These are phyloP conservation scores for Celoporthe dispersa DNA, from an alignment of 2,329 filamentous ascomycete species.

Conservation along the genomic window DNA sequence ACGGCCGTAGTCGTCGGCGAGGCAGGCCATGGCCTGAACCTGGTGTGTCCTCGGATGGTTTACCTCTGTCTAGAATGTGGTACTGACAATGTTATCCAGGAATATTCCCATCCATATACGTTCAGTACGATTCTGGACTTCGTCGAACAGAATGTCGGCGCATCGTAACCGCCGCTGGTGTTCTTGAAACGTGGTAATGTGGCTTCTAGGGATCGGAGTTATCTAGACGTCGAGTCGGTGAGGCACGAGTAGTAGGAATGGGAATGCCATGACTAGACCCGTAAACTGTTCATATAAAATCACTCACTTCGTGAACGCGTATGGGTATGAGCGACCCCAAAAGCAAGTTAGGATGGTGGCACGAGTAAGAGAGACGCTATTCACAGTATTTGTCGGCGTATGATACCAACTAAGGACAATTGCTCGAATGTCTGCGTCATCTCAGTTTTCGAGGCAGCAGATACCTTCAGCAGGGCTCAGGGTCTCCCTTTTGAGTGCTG, in stretches of 20 bases:
- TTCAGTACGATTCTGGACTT: slow-evolving; percentile 27
- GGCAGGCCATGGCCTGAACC: slow-evolving; percentile 56
- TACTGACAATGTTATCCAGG: slow-evolving; percentile 6
- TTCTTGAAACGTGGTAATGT: background rate
- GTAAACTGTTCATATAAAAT: background rate
- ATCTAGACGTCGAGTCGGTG: background rate
- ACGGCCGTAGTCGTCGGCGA: slow-evolving; percentile 57
- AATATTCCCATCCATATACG: slow-evolving; percentile 29
- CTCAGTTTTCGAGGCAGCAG: background rate
- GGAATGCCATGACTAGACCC: background rate
- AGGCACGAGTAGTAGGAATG: background rate
- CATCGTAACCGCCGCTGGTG: background rate
- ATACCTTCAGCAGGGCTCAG: background rate
- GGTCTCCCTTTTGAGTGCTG: slow-evolving; percentile 20
- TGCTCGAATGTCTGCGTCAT: background rate
- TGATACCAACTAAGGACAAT: background rate
- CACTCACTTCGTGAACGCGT: background rate
- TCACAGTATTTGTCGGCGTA: background rate
- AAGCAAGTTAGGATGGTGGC: background rate
- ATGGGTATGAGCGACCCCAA: background rate
- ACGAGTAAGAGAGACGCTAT: background rate
- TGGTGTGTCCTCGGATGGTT: slow-evolving; percentile 35
- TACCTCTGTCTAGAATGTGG: background rate
- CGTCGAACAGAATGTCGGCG: slow-evolving; percentile 20
- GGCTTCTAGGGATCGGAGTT: background rate